Conservation (phyloP, 345 rosid species). For the Excoecaria cochinchinensis region DNA sequence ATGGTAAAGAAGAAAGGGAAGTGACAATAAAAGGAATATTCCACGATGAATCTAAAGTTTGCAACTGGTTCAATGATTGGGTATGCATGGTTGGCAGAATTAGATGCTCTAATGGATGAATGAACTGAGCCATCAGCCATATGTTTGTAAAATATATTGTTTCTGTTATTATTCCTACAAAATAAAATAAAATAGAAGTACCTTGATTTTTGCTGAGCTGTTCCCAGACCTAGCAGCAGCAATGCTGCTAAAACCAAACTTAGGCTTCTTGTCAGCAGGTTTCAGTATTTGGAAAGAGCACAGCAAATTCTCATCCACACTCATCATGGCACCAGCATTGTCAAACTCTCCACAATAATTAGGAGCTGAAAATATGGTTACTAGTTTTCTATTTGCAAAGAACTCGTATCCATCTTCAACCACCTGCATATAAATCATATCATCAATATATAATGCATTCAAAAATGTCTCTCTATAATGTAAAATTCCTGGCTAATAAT, state of each 20-base stretch:
- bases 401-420: conserved; percentile 33
- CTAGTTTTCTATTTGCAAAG: conserved; percentile 23
- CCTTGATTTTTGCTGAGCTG: conserved; percentile 53
- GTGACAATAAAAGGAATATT: no score
- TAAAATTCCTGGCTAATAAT: no score
- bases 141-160: no score
- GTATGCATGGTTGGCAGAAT: neutral
- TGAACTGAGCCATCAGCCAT: no score
- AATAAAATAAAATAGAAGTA: conserved; percentile 19
- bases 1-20: no score
- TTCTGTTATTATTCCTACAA: no score
- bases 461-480: no score
- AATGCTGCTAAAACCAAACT: conserved; percentile 23
- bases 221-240: conserved; percentile 4
- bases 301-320: conserved; percentile 20
- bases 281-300: conserved; percentile 30
- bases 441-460: no score
- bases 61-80: no score
- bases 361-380: conserved; percentile 33
- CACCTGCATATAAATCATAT: conserved; percentile 16
- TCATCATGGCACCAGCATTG: conserved; percentile 35
- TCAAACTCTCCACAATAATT: conserved; percentile 35
- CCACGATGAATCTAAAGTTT: no score
- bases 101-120: neutral
- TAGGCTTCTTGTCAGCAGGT: conserved; percentile 29